Base-by-base conservation (phyloP, 129 eudicot genomes). In the Centaurea solstitialis region DNA sequence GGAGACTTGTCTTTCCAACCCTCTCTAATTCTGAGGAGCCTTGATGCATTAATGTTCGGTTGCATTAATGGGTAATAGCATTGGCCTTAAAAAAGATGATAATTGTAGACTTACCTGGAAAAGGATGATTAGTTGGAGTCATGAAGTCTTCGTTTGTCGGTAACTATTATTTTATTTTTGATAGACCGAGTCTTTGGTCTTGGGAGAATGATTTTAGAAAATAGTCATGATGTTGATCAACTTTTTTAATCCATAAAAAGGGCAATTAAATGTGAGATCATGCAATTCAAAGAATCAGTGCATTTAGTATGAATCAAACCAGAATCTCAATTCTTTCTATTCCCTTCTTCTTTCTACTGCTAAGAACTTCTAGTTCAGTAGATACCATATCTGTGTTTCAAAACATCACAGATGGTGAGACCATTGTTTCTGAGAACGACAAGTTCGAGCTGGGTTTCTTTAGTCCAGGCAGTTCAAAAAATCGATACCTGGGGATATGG, bases 371-470 rank as follows among this genome's bases (percentile, higher is more conserved):
- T 68, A 67, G 40, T 43, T 50, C 88, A 50, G 15, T 72, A 22
- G 81, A 81, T 37, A 85, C 66, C 33, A 80, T 85, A 41, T n/a
- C 65, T 7, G 24, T 76, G 50, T 45, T 38, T 33, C 76, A 62
- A n/a, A 62, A 39, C 65, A 47, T 85, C 64, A 64, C 76, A 24
- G 85, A 85, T 76, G 85, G 82, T 20, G 76, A 80, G 22, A 80
- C 82, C 41, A 65, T 85, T 33, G 81, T 85, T 65, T 85, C 82
- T 0, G 38, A 53, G 5, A 66, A 37, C 11, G 76, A 69, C 75
- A 53, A 1, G 13, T 87, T 80, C 37, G 85, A 80, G 67, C 35
- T 87, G 17, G 89, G 87, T 22, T 86, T 86, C 67, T 86, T 82
- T 85, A 86, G 71, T 23, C 85, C 87, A 15, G 87, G 85, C 20